Evolutionary conservation across 768 basidiomycete species (phyloP), one percentile per base, ranked within the genome.

Genomic region (Leccinum incarnatum): DNA sequence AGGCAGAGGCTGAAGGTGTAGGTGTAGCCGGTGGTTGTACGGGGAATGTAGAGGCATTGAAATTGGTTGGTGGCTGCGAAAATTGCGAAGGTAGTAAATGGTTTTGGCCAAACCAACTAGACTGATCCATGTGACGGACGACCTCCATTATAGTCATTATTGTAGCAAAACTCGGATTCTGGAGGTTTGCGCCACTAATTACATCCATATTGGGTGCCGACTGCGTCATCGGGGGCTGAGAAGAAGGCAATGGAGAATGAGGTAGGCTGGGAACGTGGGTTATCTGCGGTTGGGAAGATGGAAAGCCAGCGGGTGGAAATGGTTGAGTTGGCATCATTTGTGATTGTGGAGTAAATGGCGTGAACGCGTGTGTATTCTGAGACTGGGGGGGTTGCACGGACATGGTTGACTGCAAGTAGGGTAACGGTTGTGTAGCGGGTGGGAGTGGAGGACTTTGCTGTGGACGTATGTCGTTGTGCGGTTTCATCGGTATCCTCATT

Each of bases 81-180:
- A 37, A 42, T 53, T 72, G 70, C 46, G 65, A 62, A 42, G 30
- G 11, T 12, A 66, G 54, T 1, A 57, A 23, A 54, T 64, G 63
- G 57, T 54, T 68, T 45, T 62, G 68, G 56, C 60, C 42, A 36
- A 62, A 37, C 61, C 63, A 58, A 14, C 54, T 62, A 45, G 65
- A 55, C 6, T 67, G 69, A 54, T 68, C 67, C 62, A 65, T 69
- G 47, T 66, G 71, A 56, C 71, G 67, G 47, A 71, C 57, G n/a
- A 72, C 67, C 37, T 71, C 70, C 67, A 70, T 64, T 45, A 71
- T 69, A 10, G 70, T 72, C 71, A 69, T 69, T 9, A 71, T 48
- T 11, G 69, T 58, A n/a, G 69, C 65, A 54, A 69, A 54, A 56
- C 67, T 65, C 17, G 58, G 58, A 17, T 36, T 27, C 34, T 71